Evolutionary conservation across 352 stramenopile species (phyloP).

Genomic region (Pythium diclinum): DNA sequence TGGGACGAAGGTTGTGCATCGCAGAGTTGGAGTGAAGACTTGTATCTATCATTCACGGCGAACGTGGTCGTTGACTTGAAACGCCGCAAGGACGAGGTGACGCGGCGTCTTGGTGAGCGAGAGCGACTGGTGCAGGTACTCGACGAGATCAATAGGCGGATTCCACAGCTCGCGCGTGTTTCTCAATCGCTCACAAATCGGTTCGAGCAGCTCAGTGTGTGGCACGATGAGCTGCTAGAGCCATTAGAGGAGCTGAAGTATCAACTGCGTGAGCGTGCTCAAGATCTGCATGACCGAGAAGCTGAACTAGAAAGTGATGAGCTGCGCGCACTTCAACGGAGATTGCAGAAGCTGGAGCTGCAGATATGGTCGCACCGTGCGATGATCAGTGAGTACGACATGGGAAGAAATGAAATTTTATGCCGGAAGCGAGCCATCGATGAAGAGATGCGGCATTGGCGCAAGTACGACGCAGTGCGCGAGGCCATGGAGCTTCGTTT

Average conservation of each 20-base stretch:
- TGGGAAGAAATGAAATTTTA: conserved; percentile 10
- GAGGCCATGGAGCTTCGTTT: neutral
- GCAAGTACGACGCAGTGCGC: conserved; percentile 3
- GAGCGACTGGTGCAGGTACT: neutral
- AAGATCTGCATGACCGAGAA: conserved; percentile 13
- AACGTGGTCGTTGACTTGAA: conserved; percentile 14
- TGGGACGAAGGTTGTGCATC: neutral
- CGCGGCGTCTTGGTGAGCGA: neutral
- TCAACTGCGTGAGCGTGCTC: conserved; percentile 1
- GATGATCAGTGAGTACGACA: conserved; percentile 22
- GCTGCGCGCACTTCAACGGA: conserved; percentile 8
- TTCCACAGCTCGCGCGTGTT: neutral
- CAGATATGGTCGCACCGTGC: conserved; percentile 23
- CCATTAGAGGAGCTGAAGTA: neutral
- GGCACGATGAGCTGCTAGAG: conserved; percentile 15
- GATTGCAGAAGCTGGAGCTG: conserved; percentile 11
- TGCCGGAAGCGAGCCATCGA: conserved; percentile 1
- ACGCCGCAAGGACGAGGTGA: neutral
- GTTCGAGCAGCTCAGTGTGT: conserved; percentile 5
- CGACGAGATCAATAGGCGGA: neutral
- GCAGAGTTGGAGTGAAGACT: neutral
- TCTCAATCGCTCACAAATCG: neutral
- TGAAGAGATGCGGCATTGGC: conserved; percentile 18
- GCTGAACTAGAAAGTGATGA: conserved; percentile 13
- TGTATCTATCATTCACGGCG: conserved; percentile 12